Percentiles rank a stretch among this genome's conserved stretches.
phyloP scores from a whole-genome alignment of 148 eudicot species.

The Silene latifolia region DNA sequence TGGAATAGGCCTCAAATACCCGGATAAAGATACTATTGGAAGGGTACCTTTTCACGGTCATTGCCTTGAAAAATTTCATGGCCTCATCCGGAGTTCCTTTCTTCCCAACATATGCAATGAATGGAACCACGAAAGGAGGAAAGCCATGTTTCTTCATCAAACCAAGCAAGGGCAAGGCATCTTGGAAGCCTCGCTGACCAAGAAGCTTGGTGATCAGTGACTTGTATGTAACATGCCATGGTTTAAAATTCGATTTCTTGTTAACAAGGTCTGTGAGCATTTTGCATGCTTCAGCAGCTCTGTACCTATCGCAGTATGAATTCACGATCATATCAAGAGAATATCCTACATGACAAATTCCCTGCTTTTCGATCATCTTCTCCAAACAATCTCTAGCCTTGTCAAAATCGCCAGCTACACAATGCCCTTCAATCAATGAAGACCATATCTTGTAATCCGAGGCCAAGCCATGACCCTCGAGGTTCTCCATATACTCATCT shows the following conservation, averaged over 20 bases:
- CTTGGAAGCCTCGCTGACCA: slow-evolving; percentile 42
- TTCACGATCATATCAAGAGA: slow-evolving; percentile 50
- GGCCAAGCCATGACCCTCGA: slow-evolving; percentile 29
- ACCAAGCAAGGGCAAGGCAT: slow-evolving; percentile 52
- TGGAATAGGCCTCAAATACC: slow-evolving; percentile 60
- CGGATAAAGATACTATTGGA: slow-evolving; percentile 43
- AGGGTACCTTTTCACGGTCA: slow-evolving; percentile 56
- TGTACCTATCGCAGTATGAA: slow-evolving; percentile 43
- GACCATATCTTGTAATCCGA: slow-evolving; percentile 42
- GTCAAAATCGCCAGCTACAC: slow-evolving; percentile 49
- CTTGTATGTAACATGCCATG: slow-evolving; percentile 59
- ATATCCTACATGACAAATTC: slow-evolving; percentile 39
- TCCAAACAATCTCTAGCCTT: slow-evolving; percentile 50
- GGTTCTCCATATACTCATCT: slow-evolving; percentile 42
- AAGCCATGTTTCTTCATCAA: slow-evolving; percentile 75
- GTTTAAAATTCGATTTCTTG: slow-evolving; percentile 40
- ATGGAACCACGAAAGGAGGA: slow-evolving; percentile 72
- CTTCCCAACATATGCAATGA: slow-evolving; percentile 48
- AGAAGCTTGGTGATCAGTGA: slow-evolving; percentile 51
- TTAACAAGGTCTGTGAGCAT: slow-evolving; percentile 45
- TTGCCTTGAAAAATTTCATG: slow-evolving; percentile 40
- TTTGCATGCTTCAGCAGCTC: slow-evolving; percentile 54
- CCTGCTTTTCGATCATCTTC: slow-evolving; percentile 46
- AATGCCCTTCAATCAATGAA: slow-evolving; percentile 63
- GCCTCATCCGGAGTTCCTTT: slow-evolving; percentile 66